Base-by-base conservation (phyloP, 805 yeast genomes). In the Ogataea pilisensis region DNA sequence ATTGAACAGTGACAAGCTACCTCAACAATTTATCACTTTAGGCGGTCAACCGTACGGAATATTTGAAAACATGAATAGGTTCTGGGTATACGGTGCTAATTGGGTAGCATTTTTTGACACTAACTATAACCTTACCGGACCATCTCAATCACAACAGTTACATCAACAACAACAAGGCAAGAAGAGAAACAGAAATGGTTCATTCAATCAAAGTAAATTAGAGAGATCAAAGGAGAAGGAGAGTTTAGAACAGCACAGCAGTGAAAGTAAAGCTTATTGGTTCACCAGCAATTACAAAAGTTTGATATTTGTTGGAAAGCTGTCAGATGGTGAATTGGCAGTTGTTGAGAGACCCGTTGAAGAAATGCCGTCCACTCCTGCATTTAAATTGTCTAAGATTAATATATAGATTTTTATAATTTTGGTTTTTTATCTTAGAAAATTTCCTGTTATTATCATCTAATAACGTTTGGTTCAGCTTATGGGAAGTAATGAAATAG, bases 21-120 rank as follows among this genome's bases (percentile, higher is more conserved):
- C 98, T 2, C 68, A 68, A 28, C 78, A 78, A 45, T 80, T 84
- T 46, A 56, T 71, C 14, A 59, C 68, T 2, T 66, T 75, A 39
- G 75, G 73, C 14, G 91, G 85, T 42, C 80, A 82, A 51, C 81
- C 95, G 41, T 72, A 76, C 44, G 96, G 95, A 13, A 61, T 85
- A 11, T 86, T 85, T 55, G 55, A 59, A 3, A 61, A 64, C 26
- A 49, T 63, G 1, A 54, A 50, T 17, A 70, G 76, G 41, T 65
- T 84, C 13, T 91, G 96, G 96, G 63, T 88, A n/a, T 89, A 86
- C 76, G 95, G 96, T 2, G 72, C 85, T 17, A 76, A 76, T 38
- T 91, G 96, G 95, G 50, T 90, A 13, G 75, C 83, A 4, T 85
- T 75, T 58, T 73, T 91, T 37, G 91, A 91, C 60, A 63, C 85